Conservation (phyloP, 1,139 yeast species). For the Taphrina betulina region DNA sequence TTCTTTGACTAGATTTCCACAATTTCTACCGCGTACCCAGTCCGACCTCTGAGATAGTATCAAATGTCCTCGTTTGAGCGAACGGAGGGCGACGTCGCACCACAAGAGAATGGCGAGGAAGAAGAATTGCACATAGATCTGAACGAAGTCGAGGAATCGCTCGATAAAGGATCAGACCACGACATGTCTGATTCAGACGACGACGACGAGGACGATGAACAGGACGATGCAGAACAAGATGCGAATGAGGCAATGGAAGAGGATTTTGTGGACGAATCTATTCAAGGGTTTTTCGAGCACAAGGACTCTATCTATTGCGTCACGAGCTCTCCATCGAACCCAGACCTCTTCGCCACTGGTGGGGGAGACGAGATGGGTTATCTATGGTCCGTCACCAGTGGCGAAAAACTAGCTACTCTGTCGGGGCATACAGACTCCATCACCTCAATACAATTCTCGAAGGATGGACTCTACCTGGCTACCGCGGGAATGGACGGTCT, state of each 20-base stretch:
- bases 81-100: too few species aligned
- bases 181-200: conserved; percentile 26
- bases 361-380: conserved; percentile 78
- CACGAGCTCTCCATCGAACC: conserved; percentile 75
- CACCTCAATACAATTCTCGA: conserved; percentile 75
- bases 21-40: too few species aligned
- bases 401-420: conserved; percentile 35
- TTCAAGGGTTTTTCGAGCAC: conserved; percentile 84
- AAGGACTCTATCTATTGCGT: conserved; percentile 78
- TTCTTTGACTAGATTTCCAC: too few species aligned
- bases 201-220: conserved; percentile 7
- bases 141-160: conserved; percentile 30
- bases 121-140: conserved; percentile 1
- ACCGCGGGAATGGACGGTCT: conserved; percentile 96
- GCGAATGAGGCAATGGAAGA: neutral
- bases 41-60: too few species aligned
- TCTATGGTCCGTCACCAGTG: conserved; percentile 59
- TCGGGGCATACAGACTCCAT: conserved; percentile 79
- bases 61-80: too few species aligned
- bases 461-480: conserved; percentile 73
- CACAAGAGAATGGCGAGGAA: too few species aligned
- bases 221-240: neutral
- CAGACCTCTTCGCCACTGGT: conserved; percentile 84
- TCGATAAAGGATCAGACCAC: conserved; percentile 20
- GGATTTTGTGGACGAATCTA: conserved; percentile 76